Base-by-base conservation (phyloP, 2,329 filamentous ascomycete genomes). In the Ceratocystis variospora region DNA sequence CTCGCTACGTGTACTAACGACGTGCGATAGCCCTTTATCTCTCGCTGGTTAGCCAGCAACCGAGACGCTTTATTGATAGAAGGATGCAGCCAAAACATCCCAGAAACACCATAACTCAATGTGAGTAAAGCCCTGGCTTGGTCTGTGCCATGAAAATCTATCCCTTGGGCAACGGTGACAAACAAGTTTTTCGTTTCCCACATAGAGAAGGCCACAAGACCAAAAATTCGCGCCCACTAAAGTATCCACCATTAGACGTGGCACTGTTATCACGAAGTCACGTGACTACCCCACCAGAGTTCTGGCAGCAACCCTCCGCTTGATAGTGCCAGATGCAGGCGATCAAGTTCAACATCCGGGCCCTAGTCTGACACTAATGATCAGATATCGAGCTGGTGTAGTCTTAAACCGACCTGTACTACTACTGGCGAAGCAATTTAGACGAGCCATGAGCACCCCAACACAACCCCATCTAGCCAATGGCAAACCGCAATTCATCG, bases 401-500 rank as follows among this genome's bases (percentile, higher is more conserved):
- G 44, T 31, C n/a, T 63, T 5, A 1, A 48, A 53, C 15, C 62
- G 12, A n/a, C n/a, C 46, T n/a, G 37, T 22, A 37, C 31, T 55
- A 31, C 28, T 31, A n/a, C 25, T 63, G 46, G 15, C 25, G 4
- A 17, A 41, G 25, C 17, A 7, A 33, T 46, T 22, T 17, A 57
- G 10, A 28, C 63, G 41, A 22, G 33, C 37, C 33, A 61, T 65
- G 50, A n/a, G 37, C 44, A 41, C 25, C 44, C 48, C 61, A n/a
- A 59, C 55, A 53, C 10, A 25, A 15, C 63, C 59, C 4, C 46
- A 68, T 61, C 48, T 68, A 28, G 46, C 33, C 33, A 61, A 55
- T 17, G 66, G 66, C 28, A 66, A 66, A 25, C 82, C 82, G 10
- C 78, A 82, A 72, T 87, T 85, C 71, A 81, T 86, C 68, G 84